A percentile compares a stretch with the other conserved stretches of the same genome.
These are phyloP conservation scores for Fusarium chlamydosporum DNA, from an alignment of 2,329 filamentous ascomycete genomes.

Conservation along the genomic window DNA sequence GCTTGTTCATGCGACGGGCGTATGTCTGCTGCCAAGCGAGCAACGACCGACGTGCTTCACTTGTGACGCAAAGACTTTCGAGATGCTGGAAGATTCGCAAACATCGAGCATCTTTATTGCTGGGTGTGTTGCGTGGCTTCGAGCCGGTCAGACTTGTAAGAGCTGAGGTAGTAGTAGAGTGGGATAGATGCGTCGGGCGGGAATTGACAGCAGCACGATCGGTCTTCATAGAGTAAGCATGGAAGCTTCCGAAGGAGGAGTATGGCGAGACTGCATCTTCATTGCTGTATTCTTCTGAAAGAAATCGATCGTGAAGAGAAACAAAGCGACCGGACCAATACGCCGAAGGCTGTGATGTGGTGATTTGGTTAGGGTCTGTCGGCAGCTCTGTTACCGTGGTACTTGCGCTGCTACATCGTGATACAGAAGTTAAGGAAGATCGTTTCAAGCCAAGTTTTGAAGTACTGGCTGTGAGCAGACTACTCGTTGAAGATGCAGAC, in stretches of 20 bases:
- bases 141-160: conserved; percentile 47
- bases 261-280: conserved; percentile 11
- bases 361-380: conserved; percentile 54
- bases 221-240: conserved; percentile 28
- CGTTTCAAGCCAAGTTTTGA: conserved; percentile 43
- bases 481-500: conserved; percentile 43
- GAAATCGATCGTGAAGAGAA: conserved; percentile 65
- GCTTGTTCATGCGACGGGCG: conserved; percentile 58
- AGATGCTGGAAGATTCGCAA: conserved; percentile 64
- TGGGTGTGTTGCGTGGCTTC: conserved; percentile 17
- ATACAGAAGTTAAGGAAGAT: conserved; percentile 37
- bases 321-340: conserved; percentile 76
- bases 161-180: conserved; percentile 54
- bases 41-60: conserved; percentile 64
- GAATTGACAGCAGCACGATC: conserved; percentile 37
- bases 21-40: conserved; percentile 65
- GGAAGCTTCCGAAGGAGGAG: background rate
- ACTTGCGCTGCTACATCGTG: conserved; percentile 36
- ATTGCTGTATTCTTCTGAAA: conserved; percentile 49
- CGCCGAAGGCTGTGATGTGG: conserved; percentile 60
- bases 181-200: conserved; percentile 51
- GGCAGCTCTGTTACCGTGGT: conserved; percentile 34
- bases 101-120: conserved; percentile 59
- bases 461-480: conserved; percentile 30
- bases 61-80: conserved; percentile 62